Base-by-base conservation (phyloP, 495 filamentous ascomycete genomes). In the Cercophora samala region DNA sequence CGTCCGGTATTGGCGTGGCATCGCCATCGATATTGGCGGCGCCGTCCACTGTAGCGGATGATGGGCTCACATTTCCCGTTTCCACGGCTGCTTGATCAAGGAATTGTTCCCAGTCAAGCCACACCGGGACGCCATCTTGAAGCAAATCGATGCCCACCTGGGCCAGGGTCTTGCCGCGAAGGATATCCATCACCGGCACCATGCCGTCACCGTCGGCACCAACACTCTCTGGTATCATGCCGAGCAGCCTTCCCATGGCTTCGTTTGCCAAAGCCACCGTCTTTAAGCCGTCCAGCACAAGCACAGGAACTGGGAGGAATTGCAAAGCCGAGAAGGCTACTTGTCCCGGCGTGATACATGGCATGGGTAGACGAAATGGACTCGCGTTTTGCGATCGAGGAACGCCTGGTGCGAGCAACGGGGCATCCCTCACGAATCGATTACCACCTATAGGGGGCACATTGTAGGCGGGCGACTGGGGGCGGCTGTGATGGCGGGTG, bases 191-290 rank as follows among this genome's bases (percentile, higher is more conserved):
- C 23, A 80, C 73, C 59, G 64, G 69, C 9, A 63, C 65, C 53
- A 72, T 72, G 61, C 55, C 62, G 6, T 80, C 71, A 15, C 76
- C 72, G 9, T 78, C 73, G 5, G 69, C 70, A 63, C 70, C 66
- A 46, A 17, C 37, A 46, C 11, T 1, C n/a, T 76, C 74, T 19
- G 70, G 61, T 15, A 81, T 77, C 64, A 88, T 75, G 17, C 82
- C 84, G 51, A 92, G 73, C 64, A 91, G 70, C 59, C 84, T 79
- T 22, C 84, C 86, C 88, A 91, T 88, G 17, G 89, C 87, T 61
- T 90, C 89, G 72, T 91, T 91, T 9, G 88, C 89, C 19, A 91
- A 72, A 4, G 89, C 80, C 2, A 91, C 81, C 0, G 86, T 89
- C 75, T 91, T 91, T 55, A 83, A 62, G 46, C 79, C 81, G 19